phyloP scores from a whole-genome alignment of 768 basidiomycete genomes.

The Termitomyces bulborhizus region DNA sequence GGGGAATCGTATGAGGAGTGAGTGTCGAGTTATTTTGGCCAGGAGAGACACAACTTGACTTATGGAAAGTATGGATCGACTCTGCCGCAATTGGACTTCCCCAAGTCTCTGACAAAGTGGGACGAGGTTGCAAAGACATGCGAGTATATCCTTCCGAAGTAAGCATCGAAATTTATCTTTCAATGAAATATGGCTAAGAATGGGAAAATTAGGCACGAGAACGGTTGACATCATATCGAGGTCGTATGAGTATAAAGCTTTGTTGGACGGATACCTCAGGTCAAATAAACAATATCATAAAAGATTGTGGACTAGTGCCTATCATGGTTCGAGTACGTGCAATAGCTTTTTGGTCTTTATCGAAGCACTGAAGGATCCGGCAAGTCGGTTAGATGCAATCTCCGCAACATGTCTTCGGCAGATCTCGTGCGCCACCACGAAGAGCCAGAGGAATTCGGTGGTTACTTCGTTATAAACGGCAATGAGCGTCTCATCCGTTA shows the following conservation, averaged over 20 bases:
- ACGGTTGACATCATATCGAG: conserved; percentile 86
- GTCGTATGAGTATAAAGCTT: conserved; percentile 81
- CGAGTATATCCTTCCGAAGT: conserved; percentile 90
- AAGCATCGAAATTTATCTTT: conserved; percentile 7
- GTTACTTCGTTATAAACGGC: conserved; percentile 98
- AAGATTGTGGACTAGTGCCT: conserved; percentile 89
- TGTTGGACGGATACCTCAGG: conserved; percentile 76
- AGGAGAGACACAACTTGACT: neutral
- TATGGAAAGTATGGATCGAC: conserved; percentile 81
- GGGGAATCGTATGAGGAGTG: conserved; percentile 85
- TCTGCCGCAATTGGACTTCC: conserved; percentile 79
- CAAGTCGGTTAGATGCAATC: conserved; percentile 88
- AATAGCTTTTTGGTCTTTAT: neutral
- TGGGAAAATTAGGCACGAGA: conserved; percentile 69
- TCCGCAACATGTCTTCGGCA: conserved; percentile 78
- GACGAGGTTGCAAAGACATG: conserved; percentile 65
- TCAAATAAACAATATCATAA: conserved; percentile 61
- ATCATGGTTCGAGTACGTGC: conserved; percentile 91
- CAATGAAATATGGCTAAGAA: conserved; percentile 6
- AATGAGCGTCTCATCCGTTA: conserved; percentile 98
- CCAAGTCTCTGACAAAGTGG: conserved; percentile 76
- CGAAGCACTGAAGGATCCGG: neutral
- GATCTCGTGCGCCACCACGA: conserved; percentile 88
- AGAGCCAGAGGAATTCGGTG: conserved; percentile 98
- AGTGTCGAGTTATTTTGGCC: conserved; percentile 24